Conservation (phyloP, 2,329 filamentous ascomycete genomes). For the Xylaria sp. region DNA sequence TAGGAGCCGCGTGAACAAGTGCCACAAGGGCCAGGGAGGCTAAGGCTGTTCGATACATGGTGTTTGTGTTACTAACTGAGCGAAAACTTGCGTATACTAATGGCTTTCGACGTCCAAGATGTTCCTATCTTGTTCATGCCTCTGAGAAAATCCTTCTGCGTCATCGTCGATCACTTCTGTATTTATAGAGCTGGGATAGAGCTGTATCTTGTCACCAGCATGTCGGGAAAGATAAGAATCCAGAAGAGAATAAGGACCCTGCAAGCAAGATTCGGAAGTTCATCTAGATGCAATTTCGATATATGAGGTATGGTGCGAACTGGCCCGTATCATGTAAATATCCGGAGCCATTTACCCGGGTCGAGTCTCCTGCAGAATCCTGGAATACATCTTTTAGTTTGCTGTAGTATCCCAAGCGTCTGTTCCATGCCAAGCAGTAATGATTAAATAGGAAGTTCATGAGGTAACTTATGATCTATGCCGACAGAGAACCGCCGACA, state of each 20-base stretch:
- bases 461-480: constrained; percentile 22
- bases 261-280: constrained; percentile 38
- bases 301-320: constrained; percentile 45
- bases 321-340: constrained; percentile 45
- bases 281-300: constrained; percentile 49
- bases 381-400: constrained; percentile 15
- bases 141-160: constrained; percentile 9
- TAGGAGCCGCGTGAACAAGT: constrained; percentile 44
- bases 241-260: constrained; percentile 25
- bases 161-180: constrained; percentile 34
- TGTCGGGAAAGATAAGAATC: constrained; percentile 40
- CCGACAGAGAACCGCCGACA: constrained; percentile 30
- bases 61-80: constrained; percentile 14
- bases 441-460: constrained; percentile 27
- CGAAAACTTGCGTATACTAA: constrained; percentile 8
- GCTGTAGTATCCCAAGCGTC: constrained; percentile 24
- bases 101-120: constrained; percentile 7
- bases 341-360: constrained; percentile 50
- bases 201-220: constrained; percentile 26
- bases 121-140: constrained; percentile 15
- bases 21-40: constrained; percentile 47
- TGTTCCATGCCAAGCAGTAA: constrained; percentile 30
- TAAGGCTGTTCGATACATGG: constrained; percentile 44
- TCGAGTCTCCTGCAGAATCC: constrained; percentile 45
- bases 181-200: constrained; percentile 36